Evolutionary conservation across 805 yeast genomes (phyloP).

Genomic region (Isabelozyma rhagii): DNA sequence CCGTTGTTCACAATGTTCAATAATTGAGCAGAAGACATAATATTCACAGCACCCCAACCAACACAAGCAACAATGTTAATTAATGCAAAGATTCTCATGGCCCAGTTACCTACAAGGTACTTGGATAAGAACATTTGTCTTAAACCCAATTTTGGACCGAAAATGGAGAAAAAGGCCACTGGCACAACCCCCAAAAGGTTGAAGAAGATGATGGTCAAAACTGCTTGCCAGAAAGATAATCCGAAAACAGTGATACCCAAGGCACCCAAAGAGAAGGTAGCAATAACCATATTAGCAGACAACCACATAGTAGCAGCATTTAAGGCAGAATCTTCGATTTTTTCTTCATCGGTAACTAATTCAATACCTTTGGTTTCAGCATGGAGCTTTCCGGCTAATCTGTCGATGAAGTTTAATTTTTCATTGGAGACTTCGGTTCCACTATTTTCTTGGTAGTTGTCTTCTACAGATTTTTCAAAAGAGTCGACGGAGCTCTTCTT

Average conservation of each 20-base stretch:
- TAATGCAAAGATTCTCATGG: constrained; percentile 73
- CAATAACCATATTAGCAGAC: constrained; percentile 84
- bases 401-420: constrained; percentile 26
- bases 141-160: constrained; percentile 81
- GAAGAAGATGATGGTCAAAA: constrained; percentile 68
- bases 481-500: constrained; percentile 22
- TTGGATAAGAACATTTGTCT: constrained; percentile 85
- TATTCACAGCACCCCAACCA: constrained; percentile 95
- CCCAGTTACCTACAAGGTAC: constrained; percentile 70
- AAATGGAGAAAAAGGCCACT: constrained; percentile 78
- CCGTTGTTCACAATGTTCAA: constrained; percentile 69
- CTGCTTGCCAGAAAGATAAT: constrained; percentile 71
- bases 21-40: constrained; percentile 84
- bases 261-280: constrained; percentile 77
- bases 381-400: constrained; percentile 31
- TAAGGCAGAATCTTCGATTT: constrained; percentile 61
- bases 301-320: constrained; percentile 87
- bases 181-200: constrained; percentile 68
- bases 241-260: constrained; percentile 56
- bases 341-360: constrained; percentile 74
- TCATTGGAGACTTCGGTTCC: constrained; percentile 21
- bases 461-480: constrained; percentile 21
- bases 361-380: constrained; percentile 72
- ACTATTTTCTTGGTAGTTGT: constrained; percentile 7
- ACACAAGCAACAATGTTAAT: constrained; percentile 82